Evolutionary conservation across 495 filamentous ascomycete genomes (phyloP).

Genomic region (Tetracladium setigerum): DNA sequence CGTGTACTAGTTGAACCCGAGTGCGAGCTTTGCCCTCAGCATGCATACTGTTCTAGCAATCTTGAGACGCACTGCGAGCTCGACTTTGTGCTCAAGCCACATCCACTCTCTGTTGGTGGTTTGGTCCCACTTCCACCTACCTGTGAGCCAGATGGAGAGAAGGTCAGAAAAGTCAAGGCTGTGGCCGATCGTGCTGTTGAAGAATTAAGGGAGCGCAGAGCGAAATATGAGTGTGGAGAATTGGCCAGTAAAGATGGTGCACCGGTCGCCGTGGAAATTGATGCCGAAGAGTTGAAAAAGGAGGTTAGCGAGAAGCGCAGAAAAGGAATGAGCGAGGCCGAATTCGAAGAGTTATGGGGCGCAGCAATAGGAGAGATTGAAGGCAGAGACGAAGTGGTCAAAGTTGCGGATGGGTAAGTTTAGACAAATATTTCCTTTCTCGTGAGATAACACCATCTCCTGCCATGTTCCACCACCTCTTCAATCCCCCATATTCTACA

Average conservation of each 20-base stretch:
- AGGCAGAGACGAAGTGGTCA: conserved; percentile 71
- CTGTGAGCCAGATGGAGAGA: conserved; percentile 94
- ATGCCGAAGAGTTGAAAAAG: conserved; percentile 69
- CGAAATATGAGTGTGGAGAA: conserved; percentile 86
- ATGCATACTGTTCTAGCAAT: conserved; percentile 80
- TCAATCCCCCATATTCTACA: conserved; percentile 1
- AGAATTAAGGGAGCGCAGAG: conserved; percentile 75
- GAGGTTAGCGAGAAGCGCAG: conserved; percentile 63
- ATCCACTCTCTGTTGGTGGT: conserved; percentile 76
- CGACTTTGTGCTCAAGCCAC: conserved; percentile 77
- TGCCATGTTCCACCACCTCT: conserved; percentile 30
- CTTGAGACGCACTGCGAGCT: conserved; percentile 73
- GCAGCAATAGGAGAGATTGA: conserved; percentile 81
- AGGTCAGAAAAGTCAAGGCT: conserved; percentile 74
- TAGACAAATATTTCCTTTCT: conserved; percentile 7
- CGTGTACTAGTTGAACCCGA: conserved; percentile 60
- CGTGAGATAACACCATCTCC: conserved; percentile 11
- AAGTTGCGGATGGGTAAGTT: conserved; percentile 67
- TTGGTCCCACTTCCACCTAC: conserved; percentile 78
- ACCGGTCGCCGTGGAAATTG: conserved; percentile 54
- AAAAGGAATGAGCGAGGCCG: conserved; percentile 71
- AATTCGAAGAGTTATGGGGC: conserved; percentile 90
- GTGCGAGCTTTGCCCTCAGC: conserved; percentile 86
- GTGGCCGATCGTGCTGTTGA: conserved; percentile 86
- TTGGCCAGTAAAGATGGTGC: conserved; percentile 54